phyloP scores from a whole-genome alignment of 306 rosid genomes.

The Acacia confusa region DNA sequence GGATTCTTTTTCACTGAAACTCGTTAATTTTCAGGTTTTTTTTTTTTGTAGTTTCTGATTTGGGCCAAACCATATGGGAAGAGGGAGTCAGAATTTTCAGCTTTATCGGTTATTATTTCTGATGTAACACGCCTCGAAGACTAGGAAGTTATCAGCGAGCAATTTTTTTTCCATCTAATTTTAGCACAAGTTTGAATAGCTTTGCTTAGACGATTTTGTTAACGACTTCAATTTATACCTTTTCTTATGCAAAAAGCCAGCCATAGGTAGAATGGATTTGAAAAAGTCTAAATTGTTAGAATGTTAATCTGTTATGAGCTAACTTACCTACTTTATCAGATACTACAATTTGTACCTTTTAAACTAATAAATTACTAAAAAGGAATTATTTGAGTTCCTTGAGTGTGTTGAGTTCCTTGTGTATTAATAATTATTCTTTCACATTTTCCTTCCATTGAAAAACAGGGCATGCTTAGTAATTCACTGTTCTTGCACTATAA shows the following conservation, averaged over 20 bases:
- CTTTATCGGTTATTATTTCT: neutral
- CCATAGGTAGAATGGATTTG: neutral
- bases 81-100: neutral
- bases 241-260: neutral
- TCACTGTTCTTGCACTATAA: no score
- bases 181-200: neutral
- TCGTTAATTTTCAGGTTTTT: neutral
- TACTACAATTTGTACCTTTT: no score
- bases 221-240: neutral
- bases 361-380: no score
- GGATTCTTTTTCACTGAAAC: neutral
- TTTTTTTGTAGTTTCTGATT: neutral
- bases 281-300: no score
- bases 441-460: no score
- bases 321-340: neutral
- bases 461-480: no score
- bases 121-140: neutral
- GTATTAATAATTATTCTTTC: neutral
- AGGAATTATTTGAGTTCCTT: neutral
- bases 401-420: neutral
- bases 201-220: neutral
- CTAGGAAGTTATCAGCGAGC: neutral
- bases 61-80: constrained; percentile 2
- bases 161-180: neutral
- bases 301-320: neutral